Evolutionary conservation across 257 asterid genomes (phyloP).

Genomic region (Jaltomata sinuosa): DNA sequence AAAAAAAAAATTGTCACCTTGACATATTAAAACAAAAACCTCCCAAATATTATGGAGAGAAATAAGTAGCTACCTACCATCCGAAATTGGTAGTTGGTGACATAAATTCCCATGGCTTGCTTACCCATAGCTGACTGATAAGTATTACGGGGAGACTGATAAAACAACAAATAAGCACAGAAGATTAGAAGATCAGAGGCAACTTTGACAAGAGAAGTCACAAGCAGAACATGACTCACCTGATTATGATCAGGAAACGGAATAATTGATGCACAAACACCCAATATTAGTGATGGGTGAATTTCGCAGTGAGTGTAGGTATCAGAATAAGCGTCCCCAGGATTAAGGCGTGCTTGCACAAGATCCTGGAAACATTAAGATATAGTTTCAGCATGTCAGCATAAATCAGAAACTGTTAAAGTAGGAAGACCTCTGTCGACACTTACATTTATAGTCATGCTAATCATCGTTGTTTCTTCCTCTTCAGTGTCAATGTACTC

Average conservation of each 20-base stretch:
- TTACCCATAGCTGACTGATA: conserved; percentile 99
- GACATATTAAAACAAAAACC: neutral
- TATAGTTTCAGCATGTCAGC: conserved; percentile 15
- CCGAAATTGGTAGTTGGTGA: conserved; percentile 92
- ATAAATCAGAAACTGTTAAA: neutral
- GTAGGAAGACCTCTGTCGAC: neutral
- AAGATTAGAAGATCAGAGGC: conserved; percentile 2
- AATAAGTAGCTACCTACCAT: conserved; percentile 48
- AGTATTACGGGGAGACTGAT: conserved; percentile 98
- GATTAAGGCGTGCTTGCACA: conserved; percentile 55
- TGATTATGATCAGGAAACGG: conserved; percentile 99
- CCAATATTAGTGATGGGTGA: conserved; percentile 90
- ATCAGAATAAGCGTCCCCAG: conserved; percentile 79
- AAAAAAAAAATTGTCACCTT: neutral
- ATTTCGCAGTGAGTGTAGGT: conserved; percentile 96
- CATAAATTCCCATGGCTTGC: conserved; percentile 98
- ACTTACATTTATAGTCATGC: conserved; percentile 92
- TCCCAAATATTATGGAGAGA: neutral
- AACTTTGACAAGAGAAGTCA: neutral
- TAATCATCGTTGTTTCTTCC: conserved; percentile 98
- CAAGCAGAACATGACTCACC: conserved; percentile 25
- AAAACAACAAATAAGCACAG: conserved; percentile 11
- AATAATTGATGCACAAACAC: conserved; percentile 98
- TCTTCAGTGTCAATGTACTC: conserved; percentile 94
- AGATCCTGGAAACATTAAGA: conserved; percentile 52